A percentile compares a stretch with the other conserved stretches of the same genome.
These are phyloP conservation scores for Tricholoma bakamatsutake DNA, from an alignment of 768 basidiomycete genomes.

Conservation along the genomic window DNA sequence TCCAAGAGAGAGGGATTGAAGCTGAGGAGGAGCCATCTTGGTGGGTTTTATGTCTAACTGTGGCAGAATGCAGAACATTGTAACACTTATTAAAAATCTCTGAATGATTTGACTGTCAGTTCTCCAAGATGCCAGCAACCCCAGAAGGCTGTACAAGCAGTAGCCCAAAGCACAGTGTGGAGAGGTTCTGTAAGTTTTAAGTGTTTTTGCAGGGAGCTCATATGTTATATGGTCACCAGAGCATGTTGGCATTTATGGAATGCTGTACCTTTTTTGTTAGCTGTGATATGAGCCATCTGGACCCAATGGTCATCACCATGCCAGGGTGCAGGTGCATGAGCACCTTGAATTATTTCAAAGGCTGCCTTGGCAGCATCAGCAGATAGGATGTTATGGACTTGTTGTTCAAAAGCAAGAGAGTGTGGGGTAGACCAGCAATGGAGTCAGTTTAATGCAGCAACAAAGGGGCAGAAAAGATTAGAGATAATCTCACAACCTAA, in stretches of 20 bases:
- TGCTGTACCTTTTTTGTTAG: background rate
- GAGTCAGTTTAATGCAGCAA: background rate
- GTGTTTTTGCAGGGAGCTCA: constrained; percentile 14
- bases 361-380: background rate
- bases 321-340: constrained; percentile 9
- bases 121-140: constrained; percentile 27
- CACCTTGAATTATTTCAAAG: background rate
- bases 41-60: background rate
- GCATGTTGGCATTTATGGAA: background rate
- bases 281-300: constrained; percentile 5
- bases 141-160: constrained; percentile 29
- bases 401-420: background rate
- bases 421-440: background rate
- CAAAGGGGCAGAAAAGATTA: background rate
- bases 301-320: constrained; percentile 22
- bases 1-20: constrained; percentile 26
- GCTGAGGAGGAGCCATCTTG: background rate
- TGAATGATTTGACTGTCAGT: constrained; percentile 11
- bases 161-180: constrained; percentile 30
- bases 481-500: background rate
- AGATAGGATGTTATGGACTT: too few relatives aligned
- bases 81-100: constrained; percentile 7
- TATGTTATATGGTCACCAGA: constrained; percentile 30
- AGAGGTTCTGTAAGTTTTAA: constrained; percentile 22
- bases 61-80: constrained; percentile 3